phyloP scores from a whole-genome alignment of 345 rosid genomes.

The Boechera divaricarpa region DNA sequence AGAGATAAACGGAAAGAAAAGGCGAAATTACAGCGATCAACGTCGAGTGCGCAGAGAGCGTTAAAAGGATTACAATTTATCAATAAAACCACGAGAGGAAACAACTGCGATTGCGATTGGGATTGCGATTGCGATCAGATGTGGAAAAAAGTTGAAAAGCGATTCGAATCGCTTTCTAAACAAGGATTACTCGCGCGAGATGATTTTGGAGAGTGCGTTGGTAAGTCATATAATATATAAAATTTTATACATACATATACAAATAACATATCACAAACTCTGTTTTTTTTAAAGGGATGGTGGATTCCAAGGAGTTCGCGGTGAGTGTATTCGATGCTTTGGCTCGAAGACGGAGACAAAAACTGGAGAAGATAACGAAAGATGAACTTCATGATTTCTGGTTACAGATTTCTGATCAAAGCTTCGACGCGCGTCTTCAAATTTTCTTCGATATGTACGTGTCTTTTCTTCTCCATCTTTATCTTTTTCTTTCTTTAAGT shows the following conservation, averaged over 20 bases:
- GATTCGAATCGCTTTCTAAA: slow-evolving; percentile 61
- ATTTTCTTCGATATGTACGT: slow-evolving; percentile 93
- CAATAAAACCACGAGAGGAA: slow-evolving; percentile 52
- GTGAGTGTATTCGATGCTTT: slow-evolving; percentile 80
- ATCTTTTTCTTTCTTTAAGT: too few species aligned
- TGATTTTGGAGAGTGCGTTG: slow-evolving; percentile 94
- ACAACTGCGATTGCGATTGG: slow-evolving; percentile 63
- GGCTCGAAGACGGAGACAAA: slow-evolving; percentile 68
- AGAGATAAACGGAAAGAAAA: slow-evolving; percentile 63
- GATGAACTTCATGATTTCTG: slow-evolving; percentile 92
- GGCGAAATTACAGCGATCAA: slow-evolving; percentile 68
- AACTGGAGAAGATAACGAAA: slow-evolving; percentile 59
- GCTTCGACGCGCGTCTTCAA: slow-evolving; percentile 97
- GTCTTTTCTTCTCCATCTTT: background rate
- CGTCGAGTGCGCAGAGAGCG: slow-evolving; percentile 78
- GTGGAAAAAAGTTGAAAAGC: slow-evolving; percentile 74
- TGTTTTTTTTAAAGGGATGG: slow-evolving; percentile 61
- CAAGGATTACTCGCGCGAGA: slow-evolving; percentile 80
- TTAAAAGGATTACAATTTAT: slow-evolving; percentile 81
- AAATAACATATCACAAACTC: background rate
- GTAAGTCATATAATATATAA: slow-evolving; percentile 39
- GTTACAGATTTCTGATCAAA: slow-evolving; percentile 85
- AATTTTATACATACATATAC: background rate
- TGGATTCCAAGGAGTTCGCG: slow-evolving; percentile 90
- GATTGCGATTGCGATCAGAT: slow-evolving; percentile 52